phyloP scores from a whole-genome alignment of 2,329 filamentous ascomycete genomes.

The Aspergillus neoniger region DNA sequence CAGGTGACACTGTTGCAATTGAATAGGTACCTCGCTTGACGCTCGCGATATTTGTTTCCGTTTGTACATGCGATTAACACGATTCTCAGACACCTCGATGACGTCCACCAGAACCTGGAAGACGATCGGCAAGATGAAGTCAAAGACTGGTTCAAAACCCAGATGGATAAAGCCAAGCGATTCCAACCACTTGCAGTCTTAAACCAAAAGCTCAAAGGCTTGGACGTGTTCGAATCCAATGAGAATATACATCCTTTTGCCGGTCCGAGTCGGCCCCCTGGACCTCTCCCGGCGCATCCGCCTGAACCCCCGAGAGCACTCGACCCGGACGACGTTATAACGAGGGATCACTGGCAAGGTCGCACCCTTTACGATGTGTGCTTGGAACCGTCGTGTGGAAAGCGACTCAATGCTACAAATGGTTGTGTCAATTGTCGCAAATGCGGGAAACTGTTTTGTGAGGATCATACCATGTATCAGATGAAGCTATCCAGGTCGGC shows the following conservation, averaged over 20 bases:
- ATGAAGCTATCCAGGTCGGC: slow-evolving; percentile 94
- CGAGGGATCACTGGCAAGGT: slow-evolving; percentile 84
- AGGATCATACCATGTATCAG: slow-evolving; percentile 98
- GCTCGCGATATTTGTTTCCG: slow-evolving; percentile 1
- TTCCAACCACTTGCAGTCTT: slow-evolving; percentile 89
- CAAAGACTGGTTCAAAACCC: slow-evolving; percentile 94
- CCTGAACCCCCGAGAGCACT: slow-evolving; percentile 44
- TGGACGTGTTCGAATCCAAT: slow-evolving; percentile 94
- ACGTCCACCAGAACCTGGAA: slow-evolving; percentile 85
- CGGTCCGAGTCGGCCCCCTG: slow-evolving; percentile 36
- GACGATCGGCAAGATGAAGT: slow-evolving; percentile 89
- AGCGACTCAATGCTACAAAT: slow-evolving; percentile 73
- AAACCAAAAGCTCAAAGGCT: slow-evolving; percentile 88
- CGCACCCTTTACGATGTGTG: slow-evolving; percentile 74
- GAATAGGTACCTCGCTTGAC: slow-evolving; percentile 61
- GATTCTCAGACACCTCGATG: slow-evolving; percentile 70
- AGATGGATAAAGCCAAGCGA: slow-evolving; percentile 88
- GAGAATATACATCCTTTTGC: slow-evolving; percentile 58
- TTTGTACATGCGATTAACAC: slow-evolving; percentile 20
- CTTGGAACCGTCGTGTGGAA: slow-evolving; percentile 83
- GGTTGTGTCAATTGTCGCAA: slow-evolving; percentile 91
- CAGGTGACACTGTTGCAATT: slow-evolving; percentile 89
- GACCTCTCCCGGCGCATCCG: slow-evolving; percentile 24
- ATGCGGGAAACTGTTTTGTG: slow-evolving; percentile 91
- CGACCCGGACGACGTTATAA: slow-evolving; percentile 90